A percentile compares a stretch with the other conserved stretches of the same genome.
Conservation (phyloP, 169 alveolate species). For the Plasmodium reichenowi region DNA sequence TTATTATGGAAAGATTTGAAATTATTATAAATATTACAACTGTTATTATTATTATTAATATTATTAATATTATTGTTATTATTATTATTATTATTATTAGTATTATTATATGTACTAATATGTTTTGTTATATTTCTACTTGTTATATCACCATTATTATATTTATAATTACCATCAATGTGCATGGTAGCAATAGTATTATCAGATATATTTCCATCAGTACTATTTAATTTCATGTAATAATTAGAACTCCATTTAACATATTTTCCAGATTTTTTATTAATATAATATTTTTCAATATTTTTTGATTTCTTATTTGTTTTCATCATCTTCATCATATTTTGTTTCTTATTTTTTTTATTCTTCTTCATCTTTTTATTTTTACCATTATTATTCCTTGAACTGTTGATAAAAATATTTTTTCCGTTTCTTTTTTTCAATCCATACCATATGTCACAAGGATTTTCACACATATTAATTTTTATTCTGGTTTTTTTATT, state of each 20-base stretch:
- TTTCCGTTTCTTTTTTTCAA: constrained; percentile 83
- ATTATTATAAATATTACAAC: neutral
- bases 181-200: constrained; percentile 75
- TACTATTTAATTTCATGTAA: constrained; percentile 30
- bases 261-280: constrained; percentile 32
- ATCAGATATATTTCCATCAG: constrained; percentile 29
- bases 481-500: constrained; percentile 38
- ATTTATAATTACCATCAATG: constrained; percentile 61
- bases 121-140: constrained; percentile 3
- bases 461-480: constrained; percentile 86
- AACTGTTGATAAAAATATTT: constrained; percentile 82
- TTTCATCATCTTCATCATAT: neutral
- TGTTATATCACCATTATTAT: constrained; percentile 15
- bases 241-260: constrained; percentile 28
- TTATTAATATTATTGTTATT: neutral
- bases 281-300: constrained; percentile 40
- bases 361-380: constrained; percentile 23
- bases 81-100: constrained; percentile 1
- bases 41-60: neutral
- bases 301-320: constrained; percentile 16
- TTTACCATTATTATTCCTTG: constrained; percentile 23
- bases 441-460: constrained; percentile 88
- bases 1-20: neutral
- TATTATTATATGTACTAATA: constrained; percentile 5
- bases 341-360: neutral